Base-by-base conservation (phyloP, 202 grass and related monocot species). In the Schoenoplectus triqueter region DNA sequence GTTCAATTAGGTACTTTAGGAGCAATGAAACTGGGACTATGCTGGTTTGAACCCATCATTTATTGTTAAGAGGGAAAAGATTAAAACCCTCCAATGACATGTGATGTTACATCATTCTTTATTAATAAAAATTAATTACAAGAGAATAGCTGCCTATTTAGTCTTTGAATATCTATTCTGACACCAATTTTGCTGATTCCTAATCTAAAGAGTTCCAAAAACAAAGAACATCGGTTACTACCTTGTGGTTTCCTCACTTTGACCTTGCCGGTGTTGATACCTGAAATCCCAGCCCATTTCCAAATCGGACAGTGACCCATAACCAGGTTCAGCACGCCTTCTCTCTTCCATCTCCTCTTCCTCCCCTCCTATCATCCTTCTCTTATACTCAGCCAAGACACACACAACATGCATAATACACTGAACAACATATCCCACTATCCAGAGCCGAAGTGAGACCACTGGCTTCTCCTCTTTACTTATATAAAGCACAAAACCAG, bases 401-500 rank as follows among this genome's bases (percentile, higher is more conserved):
- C 84, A 90, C 40, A 84, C 84, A 77, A 94, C 89, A 65, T 92
- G 88, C 18, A 87, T 22, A 66, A 92, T 10, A 85, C 90, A 92
- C 88, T 92, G 86, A n/a, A 90, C 18, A 17, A 82, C 86, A 81
- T 94, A 94, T 0, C 92, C 92, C 4, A 40, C 79, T 48, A 94
- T 68, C 88, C 90, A 94, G 61, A 90, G 13, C 0, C 90, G 65
- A 39, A 94, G 85, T 7, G 90, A 88, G 65, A 88, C 68, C 44
- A 83, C 59, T 0, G 88, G 69, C 2, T 39, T 85, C 74, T 94
- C 90, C 15, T 69, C 21, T 17, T 19, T 84, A 71, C 89, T 90
- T 61, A 89, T 50, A 50, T 80, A 88, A 39, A 94, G 69, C 86
- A 94, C 85, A 14, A 73, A 79, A 57, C 82, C 86, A 52, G 90